Evolutionary conservation across 305 asterid genomes (phyloP).

Genomic region (Withania somnifera): DNA sequence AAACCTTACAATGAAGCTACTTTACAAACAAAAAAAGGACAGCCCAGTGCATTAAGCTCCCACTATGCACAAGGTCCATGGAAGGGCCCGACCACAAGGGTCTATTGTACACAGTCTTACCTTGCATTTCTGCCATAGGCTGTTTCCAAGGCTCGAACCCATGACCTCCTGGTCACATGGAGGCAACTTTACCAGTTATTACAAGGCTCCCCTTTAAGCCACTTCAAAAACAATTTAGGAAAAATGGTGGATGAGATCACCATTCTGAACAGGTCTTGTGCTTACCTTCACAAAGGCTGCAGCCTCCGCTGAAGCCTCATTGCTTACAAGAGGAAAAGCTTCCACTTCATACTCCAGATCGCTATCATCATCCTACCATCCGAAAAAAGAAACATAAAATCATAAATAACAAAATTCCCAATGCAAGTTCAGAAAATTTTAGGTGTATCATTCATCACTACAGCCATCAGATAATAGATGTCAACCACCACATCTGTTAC

Average conservation of each 20-base stretch:
- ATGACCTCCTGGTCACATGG: no score
- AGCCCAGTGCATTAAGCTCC: no score
- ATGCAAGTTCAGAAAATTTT: not conserved
- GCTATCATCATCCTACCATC: slow-evolving; percentile 72
- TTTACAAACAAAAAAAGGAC: no score
- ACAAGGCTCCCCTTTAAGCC: no score
- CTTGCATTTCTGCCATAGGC: no score
- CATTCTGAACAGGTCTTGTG: not conserved
- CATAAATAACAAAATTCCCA: not conserved
- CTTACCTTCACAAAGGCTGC: slow-evolving; percentile 69
- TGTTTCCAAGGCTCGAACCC: no score
- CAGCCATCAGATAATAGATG: not conserved
- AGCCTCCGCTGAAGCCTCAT: slow-evolving; percentile 67
- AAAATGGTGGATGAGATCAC: not conserved
- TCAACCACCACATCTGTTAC: not conserved
- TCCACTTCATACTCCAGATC: slow-evolving; percentile 71
- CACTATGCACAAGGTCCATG: no score
- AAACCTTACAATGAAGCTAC: not conserved
- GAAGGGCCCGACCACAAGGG: no score
- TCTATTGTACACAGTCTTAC: no score
- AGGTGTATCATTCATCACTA: not conserved
- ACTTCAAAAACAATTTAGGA: not conserved
- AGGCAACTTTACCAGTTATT: no score
- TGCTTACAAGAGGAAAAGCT: slow-evolving; percentile 52
- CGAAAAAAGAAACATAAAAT: slow-evolving; percentile 2